Evolutionary conservation across 116 monocot species (phyloP).

Genomic region (Phalaenopsis hybrid): DNA sequence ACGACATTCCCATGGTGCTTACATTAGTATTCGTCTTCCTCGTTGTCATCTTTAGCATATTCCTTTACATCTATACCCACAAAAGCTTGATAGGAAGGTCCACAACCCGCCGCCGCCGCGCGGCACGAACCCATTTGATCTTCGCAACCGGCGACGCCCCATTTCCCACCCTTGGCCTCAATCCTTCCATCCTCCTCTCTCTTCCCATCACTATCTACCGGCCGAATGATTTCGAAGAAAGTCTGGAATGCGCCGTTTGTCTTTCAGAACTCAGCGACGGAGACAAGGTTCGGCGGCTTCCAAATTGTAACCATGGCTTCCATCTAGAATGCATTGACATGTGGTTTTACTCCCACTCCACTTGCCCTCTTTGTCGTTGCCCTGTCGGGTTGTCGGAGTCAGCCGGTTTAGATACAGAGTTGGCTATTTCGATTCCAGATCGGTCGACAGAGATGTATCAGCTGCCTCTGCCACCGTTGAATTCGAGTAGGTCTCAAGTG

Average conservation of each 20-base stretch:
- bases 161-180: neutral
- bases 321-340: slow-evolving; percentile 34
- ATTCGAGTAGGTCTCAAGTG: neutral
- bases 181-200: slow-evolving; percentile 11
- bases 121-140: neutral
- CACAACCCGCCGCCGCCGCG: neutral
- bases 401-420: neutral
- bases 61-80: slow-evolving; percentile 11
- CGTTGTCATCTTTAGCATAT: slow-evolving; percentile 2
- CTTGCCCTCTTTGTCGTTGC: slow-evolving; percentile 32
- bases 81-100: neutral
- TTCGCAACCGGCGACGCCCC: neutral
- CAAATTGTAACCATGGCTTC: slow-evolving; percentile 25
- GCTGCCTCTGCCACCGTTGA: neutral
- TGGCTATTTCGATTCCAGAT: neutral
- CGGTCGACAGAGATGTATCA: neutral
- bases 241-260: slow-evolving; percentile 22
- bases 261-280: slow-evolving; percentile 16
- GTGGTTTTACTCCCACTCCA: slow-evolving; percentile 30
- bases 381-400: slow-evolving; percentile 6
- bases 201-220: slow-evolving; percentile 11
- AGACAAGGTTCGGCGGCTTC: slow-evolving; percentile 17
- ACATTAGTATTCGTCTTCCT: slow-evolving; percentile 2
- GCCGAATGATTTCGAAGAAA: neutral
- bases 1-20: neutral